Percentiles rank a stretch among this genome's conserved stretches.
phyloP scores from a whole-genome alignment of 352 stramenopile genomes.

The Pythium sukuiense region DNA sequence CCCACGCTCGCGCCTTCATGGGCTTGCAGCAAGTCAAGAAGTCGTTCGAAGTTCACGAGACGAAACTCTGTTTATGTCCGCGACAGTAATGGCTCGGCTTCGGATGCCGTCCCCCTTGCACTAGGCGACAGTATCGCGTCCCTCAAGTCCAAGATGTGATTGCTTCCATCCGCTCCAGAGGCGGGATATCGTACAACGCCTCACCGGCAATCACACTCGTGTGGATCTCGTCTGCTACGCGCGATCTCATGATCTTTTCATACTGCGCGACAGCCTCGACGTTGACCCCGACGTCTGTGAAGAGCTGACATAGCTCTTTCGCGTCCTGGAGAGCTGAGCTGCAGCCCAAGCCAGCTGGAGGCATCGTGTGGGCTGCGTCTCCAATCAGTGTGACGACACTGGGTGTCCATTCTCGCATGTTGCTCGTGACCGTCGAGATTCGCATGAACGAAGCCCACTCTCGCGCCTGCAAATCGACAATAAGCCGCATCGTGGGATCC shows the following conservation, averaged over 20 bases:
- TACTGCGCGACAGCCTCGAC: conserved; percentile 52
- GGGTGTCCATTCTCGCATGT: conserved; percentile 49
- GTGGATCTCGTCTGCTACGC: conserved; percentile 39
- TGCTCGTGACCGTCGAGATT: conserved; percentile 54
- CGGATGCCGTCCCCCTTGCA: too few species aligned
- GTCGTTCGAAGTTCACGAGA: too few species aligned
- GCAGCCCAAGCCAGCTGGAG: conserved; percentile 51
- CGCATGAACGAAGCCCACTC: conserved; percentile 63
- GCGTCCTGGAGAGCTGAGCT: conserved; percentile 62
- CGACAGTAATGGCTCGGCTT: too few species aligned
- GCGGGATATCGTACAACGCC: conserved; percentile 48
- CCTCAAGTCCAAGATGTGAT: too few species aligned
- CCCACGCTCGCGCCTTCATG: too few species aligned
- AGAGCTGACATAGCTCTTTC: conserved; percentile 25
- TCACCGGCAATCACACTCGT: conserved; percentile 45
- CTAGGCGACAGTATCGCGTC: too few species aligned
- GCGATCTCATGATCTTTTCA: conserved; percentile 54
- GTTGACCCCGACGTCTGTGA: conserved; percentile 42
- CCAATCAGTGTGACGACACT: conserved; percentile 53
- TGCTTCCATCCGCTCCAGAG: conserved; percentile 39
- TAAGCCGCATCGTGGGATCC: conserved; percentile 42
- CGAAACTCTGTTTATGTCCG: too few species aligned
- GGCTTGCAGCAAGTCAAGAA: too few species aligned
- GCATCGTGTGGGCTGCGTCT: conserved; percentile 65
- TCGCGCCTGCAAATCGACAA: conserved; percentile 42